Evolutionary conservation across 352 stramenopile genomes (phyloP).

Genomic region (Aphanomyces cochlioides): DNA sequence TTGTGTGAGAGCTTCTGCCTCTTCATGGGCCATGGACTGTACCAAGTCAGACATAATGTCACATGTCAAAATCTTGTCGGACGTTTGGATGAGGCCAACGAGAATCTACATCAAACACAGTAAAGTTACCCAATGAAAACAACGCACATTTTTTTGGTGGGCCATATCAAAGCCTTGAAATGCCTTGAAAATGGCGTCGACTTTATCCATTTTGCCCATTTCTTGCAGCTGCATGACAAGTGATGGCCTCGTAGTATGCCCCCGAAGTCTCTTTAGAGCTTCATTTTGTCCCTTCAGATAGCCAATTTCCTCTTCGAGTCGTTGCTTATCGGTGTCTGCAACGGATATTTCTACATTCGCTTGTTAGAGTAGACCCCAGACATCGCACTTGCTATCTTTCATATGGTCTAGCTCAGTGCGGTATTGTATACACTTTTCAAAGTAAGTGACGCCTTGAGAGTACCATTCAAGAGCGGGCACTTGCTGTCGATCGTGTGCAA

Average conservation of each 20-base stretch:
- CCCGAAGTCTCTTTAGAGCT: background rate
- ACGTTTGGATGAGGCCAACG: conserved; percentile 14
- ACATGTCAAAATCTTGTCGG: background rate
- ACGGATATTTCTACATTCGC: conserved; percentile 8
- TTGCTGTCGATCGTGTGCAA: conserved; percentile 37
- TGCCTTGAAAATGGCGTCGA: conserved; percentile 9
- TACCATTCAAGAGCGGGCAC: conserved; percentile 61
- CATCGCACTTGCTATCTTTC: too few species aligned
- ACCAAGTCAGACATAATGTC: conserved; percentile 17
- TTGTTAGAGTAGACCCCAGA: too few species aligned
- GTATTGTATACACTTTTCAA: conserved; percentile 47
- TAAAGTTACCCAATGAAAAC: background rate
- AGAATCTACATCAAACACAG: conserved; percentile 14
- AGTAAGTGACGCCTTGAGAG: conserved; percentile 54
- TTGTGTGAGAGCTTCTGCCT: conserved; percentile 11
- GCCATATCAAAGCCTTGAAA: conserved; percentile 9
- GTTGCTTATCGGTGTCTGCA: conserved; percentile 4
- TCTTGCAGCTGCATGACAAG: conserved; percentile 19
- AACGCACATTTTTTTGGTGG: background rate
- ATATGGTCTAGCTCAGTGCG: conserved; percentile 38
- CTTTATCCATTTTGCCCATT: conserved; percentile 25
- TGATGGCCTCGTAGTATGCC: background rate
- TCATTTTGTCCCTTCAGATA: background rate
- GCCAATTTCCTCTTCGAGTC: conserved; percentile 2
- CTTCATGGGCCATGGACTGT: conserved; percentile 17